Conservation (phyloP, 345 rosid species). For the Kernera saxatilis region DNA sequence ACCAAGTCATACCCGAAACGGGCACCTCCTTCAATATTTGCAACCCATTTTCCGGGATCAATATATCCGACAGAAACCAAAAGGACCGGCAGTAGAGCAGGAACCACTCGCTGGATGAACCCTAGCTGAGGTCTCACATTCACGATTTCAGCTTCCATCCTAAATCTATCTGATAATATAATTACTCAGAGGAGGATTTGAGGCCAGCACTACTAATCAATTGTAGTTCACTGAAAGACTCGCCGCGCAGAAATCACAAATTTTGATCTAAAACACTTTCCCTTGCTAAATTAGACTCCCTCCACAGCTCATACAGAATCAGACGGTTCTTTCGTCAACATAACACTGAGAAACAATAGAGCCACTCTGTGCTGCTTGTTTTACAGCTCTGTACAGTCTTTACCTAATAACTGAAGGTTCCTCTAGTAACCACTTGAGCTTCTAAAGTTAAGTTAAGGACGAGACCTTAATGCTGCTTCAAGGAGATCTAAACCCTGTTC, state of each 20-base stretch:
- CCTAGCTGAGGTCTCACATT: constrained; percentile 36
- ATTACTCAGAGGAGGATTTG: not conserved
- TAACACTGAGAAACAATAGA: not conserved
- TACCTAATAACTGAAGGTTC: constrained; percentile 6
- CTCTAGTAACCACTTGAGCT: constrained; percentile 13
- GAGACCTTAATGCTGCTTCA: not conserved
- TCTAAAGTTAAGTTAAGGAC: constrained; percentile 6
- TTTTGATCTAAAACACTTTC: constrained; percentile 13
- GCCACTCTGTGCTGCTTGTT: constrained; percentile 3
- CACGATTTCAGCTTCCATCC: constrained; percentile 64
- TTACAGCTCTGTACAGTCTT: constrained; percentile 17
- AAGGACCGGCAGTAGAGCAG: constrained; percentile 62
- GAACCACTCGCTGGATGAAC: constrained; percentile 50
- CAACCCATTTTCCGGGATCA: constrained; percentile 97
- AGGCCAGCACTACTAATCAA: constrained; percentile 16
- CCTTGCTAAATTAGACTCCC: constrained; percentile 4
- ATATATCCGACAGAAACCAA: constrained; percentile 78
- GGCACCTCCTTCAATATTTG: constrained; percentile 87
- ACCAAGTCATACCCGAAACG: constrained; percentile 77
- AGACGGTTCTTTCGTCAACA: constrained; percentile 8
- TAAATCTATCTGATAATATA: constrained; percentile 18
- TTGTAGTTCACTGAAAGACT: constrained; percentile 16
- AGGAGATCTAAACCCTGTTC: not conserved
- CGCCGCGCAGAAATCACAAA: constrained; percentile 30
- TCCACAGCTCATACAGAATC: constrained; percentile 13